A percentile compares a stretch with the other conserved stretches of the same genome.
These are phyloP conservation scores for Botryotinia narcissicola DNA, from an alignment of 2,329 filamentous ascomycete species.

Conservation along the genomic window DNA sequence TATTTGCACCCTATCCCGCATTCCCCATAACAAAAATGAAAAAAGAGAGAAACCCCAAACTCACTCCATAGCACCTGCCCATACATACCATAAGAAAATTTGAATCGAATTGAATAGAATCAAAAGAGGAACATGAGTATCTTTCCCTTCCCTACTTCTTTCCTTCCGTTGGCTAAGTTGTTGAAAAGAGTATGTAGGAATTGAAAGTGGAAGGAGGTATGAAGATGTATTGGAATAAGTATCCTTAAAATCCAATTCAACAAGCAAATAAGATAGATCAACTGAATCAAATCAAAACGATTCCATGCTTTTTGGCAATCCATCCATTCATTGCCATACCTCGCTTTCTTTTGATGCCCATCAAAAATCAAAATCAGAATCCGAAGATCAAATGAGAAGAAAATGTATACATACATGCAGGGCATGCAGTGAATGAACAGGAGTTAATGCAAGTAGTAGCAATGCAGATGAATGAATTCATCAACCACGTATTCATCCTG, in stretches of 20 bases:
- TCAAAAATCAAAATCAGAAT: neutral
- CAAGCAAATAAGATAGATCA: neutral
- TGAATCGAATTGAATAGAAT: neutral
- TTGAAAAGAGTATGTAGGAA: neutral
- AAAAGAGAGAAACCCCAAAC: neutral
- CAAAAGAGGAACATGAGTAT: neutral
- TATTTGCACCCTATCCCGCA: neutral
- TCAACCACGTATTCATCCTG: neutral
- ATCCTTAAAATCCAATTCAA: neutral
- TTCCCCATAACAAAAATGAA: neutral
- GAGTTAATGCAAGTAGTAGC: neutral
- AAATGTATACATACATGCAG: neutral
- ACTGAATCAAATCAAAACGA: neutral
- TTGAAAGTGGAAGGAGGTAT: neutral
- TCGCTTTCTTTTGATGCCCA: neutral
- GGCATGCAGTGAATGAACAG: neutral
- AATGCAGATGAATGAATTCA: neutral
- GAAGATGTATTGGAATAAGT: neutral
- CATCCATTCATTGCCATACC: neutral
- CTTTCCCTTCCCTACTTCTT: neutral
- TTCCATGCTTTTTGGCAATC: neutral
- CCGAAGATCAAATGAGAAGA: neutral
- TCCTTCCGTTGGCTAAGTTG: neutral
- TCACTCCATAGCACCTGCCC: neutral
- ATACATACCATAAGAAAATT: neutral